These are phyloP conservation scores for Pichia nakasei DNA, from an alignment of 805 yeast genomes.

Conservation along the genomic window DNA sequence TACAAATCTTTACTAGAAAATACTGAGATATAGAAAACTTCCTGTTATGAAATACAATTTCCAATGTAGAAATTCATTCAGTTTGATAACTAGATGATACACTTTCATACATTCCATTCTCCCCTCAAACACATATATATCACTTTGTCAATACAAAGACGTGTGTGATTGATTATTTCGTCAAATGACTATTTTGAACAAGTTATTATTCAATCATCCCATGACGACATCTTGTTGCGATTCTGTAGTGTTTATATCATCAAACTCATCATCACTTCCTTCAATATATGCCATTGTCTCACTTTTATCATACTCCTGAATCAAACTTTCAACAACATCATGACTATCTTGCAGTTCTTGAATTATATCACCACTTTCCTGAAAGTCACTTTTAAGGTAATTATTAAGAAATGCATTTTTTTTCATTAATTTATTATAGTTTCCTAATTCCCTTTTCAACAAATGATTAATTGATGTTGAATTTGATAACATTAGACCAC, in stretches of 20 bases:
- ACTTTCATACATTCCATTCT: too few species aligned
- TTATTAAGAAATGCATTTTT: conserved; percentile 79
- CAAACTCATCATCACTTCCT: conserved; percentile 29
- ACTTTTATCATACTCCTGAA: conserved; percentile 39
- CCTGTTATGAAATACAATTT: too few species aligned
- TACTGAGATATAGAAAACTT: too few species aligned
- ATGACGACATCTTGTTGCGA: background rate
- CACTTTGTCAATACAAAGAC: too few species aligned
- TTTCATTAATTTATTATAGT: conserved; percentile 71
- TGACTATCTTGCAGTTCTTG: conserved; percentile 40
- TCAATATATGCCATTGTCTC: conserved; percentile 38
- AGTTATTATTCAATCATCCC: background rate
- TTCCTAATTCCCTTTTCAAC: conserved; percentile 56
- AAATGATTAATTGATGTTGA: conserved; percentile 65
- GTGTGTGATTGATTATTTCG: too few species aligned
- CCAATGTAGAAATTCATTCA: too few species aligned
- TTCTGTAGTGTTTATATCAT: background rate
- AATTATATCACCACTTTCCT: conserved; percentile 37
- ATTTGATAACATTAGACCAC: conserved; percentile 80
- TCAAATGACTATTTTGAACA: too few species aligned
- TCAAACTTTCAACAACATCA: conserved; percentile 35
- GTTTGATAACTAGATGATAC: too few species aligned
- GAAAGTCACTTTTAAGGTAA: conserved; percentile 45
- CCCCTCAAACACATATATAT: too few species aligned
- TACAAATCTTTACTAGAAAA: too few species aligned